Conservation (phyloP, 2,329 filamentous ascomycete species). For the Rutstroemia sp. region DNA sequence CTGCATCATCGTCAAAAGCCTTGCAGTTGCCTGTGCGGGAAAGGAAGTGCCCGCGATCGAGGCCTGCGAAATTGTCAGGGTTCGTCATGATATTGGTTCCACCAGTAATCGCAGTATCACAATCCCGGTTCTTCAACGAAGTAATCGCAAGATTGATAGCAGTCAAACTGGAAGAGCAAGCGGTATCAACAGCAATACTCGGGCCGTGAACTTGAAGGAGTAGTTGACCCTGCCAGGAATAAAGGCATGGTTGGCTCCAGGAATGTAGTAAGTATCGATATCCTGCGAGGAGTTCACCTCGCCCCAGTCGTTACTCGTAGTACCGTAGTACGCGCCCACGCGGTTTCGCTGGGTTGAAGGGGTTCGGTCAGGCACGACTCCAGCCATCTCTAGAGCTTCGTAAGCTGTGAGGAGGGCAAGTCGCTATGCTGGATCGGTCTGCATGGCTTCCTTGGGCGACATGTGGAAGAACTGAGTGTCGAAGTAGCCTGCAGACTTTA, state of each 20-base stretch:
- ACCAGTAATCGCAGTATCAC: conserved; percentile 35
- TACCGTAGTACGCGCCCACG: conserved; percentile 19
- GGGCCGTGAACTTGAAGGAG: conserved; percentile 30
- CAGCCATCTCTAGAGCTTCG: conserved; percentile 72
- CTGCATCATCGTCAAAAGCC: conserved; percentile 50
- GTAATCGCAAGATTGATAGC: conserved; percentile 46
- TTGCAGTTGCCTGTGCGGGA: conserved; percentile 22
- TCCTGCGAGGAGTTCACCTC: conserved; percentile 21
- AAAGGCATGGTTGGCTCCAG: conserved; percentile 22
- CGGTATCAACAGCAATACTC: conserved; percentile 51
- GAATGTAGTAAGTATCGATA: conserved; percentile 22
- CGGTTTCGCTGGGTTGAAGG: conserved; percentile 33
- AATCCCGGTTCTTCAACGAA: conserved; percentile 39
- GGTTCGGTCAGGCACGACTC: conserved; percentile 45
- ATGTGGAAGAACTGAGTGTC: conserved; percentile 79
- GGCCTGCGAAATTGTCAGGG: conserved; percentile 31
- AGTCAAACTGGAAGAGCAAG: conserved; percentile 48
- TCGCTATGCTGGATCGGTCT: conserved; percentile 74
- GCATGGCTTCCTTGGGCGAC: conserved; percentile 69
- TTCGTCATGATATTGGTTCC: conserved; percentile 30
- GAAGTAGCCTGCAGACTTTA: conserved; percentile 63
- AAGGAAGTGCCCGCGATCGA: conserved; percentile 10
- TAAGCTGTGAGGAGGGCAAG: conserved; percentile 69
- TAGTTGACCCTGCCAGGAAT: conserved; percentile 24
- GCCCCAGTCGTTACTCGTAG: conserved; percentile 20